Base-by-base conservation (phyloP, 768 basidiomycete genomes). In the Boletus rubroflammeus region DNA sequence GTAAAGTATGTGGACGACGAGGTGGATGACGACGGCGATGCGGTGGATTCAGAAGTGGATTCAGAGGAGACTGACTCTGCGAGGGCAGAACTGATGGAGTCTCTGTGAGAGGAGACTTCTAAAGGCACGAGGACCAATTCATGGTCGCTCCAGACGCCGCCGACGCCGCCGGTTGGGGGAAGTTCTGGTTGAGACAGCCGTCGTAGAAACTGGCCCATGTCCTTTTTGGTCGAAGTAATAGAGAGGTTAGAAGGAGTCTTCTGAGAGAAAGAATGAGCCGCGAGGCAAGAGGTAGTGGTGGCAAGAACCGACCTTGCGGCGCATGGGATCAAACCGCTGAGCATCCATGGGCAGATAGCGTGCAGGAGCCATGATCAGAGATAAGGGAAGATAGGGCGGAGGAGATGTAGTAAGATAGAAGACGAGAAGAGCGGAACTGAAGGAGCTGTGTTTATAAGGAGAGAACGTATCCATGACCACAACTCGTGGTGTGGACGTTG, bases 71-170 rank as follows among this genome's bases (percentile, higher is more conserved):
- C 8, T 4, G 62, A 62, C 21, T 44, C 49, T 58, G 59, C 57
- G 23, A 65, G 28, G 31, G 34, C 7, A 21, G 63, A 67, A 19
- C 26, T 44, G 48, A 65, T 3, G 25, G 66, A 66, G 46, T 46
- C 17, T 54, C 66, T 50, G 49, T 48, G 47, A 19, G 56, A 51
- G 38, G 62, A 45, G 9, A 69, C 66, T 3, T 64, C 67, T 8
- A 70, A 49, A 28, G 70, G 70, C 36, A 70, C 61, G 52, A 72
- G 59, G 54, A 70, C 69, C 31, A 72, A 43, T 53, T 70, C 69
- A 29, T 70, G 70, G 65, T 70, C 70, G 28, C 67, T 64, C 69
- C 69, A 70, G 13, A 70, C 51, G 19, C 70, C 69, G 15, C 70
- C 69, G 5, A 70, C 66, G 47, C 58, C 60, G 6, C 50, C 54